phyloP scores from a whole-genome alignment of 1,139 yeast genomes.

The Sugiyamaella paludigena region DNA sequence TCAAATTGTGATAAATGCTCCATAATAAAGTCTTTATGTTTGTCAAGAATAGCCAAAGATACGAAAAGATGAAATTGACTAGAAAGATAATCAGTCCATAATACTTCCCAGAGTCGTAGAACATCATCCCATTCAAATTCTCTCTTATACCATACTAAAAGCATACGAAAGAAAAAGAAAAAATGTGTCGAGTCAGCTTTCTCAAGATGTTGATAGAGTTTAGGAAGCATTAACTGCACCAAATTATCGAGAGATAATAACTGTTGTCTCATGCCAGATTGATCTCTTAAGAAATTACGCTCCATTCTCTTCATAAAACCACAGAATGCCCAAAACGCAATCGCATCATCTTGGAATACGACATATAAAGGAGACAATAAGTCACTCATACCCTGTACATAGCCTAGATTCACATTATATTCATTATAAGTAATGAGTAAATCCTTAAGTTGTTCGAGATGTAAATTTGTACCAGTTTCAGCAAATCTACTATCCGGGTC shows the following conservation, averaged over 20 bases:
- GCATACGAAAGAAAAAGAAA: slow-evolving; percentile 92
- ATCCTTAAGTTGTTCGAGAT: slow-evolving; percentile 68
- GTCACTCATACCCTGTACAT: slow-evolving; percentile 98
- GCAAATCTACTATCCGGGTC: slow-evolving; percentile 54
- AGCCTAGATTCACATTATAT: slow-evolving; percentile 78
- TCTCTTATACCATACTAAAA: slow-evolving; percentile 91
- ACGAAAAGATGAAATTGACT: slow-evolving; percentile 86
- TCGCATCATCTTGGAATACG: slow-evolving; percentile 69
- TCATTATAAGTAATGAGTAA: slow-evolving; percentile 84
- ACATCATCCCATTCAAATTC: slow-evolving; percentile 84
- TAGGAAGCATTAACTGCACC: slow-evolving; percentile 85
- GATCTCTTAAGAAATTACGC: slow-evolving; percentile 85
- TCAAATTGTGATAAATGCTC: slow-evolving; percentile 76
- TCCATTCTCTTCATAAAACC: slow-evolving; percentile 95
- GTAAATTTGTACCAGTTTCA: slow-evolving; percentile 57
- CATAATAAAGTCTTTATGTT: slow-evolving; percentile 75
- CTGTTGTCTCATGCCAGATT: slow-evolving; percentile 88
- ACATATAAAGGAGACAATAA: slow-evolving; percentile 83
- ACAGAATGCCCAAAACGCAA: slow-evolving; percentile 86
- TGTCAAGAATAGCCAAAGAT: slow-evolving; percentile 83
- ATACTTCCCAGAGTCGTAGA: slow-evolving; percentile 79
- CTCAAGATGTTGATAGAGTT: slow-evolving; percentile 74
- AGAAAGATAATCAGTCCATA: slow-evolving; percentile 84
- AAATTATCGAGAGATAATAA: slow-evolving; percentile 78
- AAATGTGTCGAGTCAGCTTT: slow-evolving; percentile 86